These are phyloP conservation scores for Cardamine resedifolia DNA, from an alignment of 345 rosid species.

Conservation along the genomic window DNA sequence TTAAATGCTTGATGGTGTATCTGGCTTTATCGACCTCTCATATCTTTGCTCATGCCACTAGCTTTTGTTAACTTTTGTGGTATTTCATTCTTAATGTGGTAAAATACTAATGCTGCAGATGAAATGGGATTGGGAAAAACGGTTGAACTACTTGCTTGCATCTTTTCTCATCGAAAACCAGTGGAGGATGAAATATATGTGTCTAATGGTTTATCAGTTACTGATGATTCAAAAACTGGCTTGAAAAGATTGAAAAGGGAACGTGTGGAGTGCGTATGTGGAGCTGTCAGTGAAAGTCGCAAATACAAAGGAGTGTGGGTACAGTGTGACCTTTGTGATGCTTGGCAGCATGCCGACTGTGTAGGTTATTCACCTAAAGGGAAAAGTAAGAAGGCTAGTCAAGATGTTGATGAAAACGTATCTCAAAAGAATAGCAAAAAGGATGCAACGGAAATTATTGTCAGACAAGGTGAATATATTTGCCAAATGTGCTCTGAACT, in stretches of 20 bases:
- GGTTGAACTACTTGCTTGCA: slow-evolving; percentile 89
- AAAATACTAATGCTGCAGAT: slow-evolving; percentile 52
- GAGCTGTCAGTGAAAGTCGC: slow-evolving; percentile 87
- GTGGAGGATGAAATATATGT: slow-evolving; percentile 41
- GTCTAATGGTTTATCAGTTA: slow-evolving; percentile 32
- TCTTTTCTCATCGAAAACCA: slow-evolving; percentile 69
- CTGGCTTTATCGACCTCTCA: slow-evolving; percentile 8
- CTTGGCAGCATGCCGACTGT: slow-evolving; percentile 99
- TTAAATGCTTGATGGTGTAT: slow-evolving; percentile 6
- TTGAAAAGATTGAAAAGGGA: slow-evolving; percentile 73
- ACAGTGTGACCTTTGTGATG: slow-evolving; percentile 94
- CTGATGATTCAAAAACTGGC: slow-evolving; percentile 43
- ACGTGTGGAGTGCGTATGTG: slow-evolving; percentile 92
- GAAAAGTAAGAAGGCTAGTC: slow-evolving; percentile 42
- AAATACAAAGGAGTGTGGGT: slow-evolving; percentile 89
- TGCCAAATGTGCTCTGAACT: slow-evolving; percentile 83
- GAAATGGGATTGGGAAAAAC: slow-evolving; percentile 99
- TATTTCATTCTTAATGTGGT: slow-evolving; percentile 24
- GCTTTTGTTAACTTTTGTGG: slow-evolving; percentile 13
- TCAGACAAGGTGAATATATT: slow-evolving; percentile 71
- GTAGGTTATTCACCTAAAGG: slow-evolving; percentile 90
- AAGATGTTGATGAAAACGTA: slow-evolving; percentile 22
- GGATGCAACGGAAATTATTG: slow-evolving; percentile 47
- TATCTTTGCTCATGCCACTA: not conserved
- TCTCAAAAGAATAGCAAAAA: slow-evolving; percentile 53